Evolutionary conservation across 78 protist species (phyloP).

Genomic region (Speleostelium caveatum): DNA sequence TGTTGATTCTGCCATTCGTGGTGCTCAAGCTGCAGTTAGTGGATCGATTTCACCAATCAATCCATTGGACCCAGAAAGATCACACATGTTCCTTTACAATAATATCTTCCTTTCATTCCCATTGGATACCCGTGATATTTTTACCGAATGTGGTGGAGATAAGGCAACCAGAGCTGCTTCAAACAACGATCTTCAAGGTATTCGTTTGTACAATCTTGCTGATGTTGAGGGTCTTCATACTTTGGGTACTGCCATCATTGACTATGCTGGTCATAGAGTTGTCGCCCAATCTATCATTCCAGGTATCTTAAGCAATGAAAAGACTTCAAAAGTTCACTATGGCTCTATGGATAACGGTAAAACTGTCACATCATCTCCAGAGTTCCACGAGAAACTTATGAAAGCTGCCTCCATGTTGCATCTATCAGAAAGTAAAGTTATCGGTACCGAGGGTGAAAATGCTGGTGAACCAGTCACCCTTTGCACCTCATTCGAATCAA

Average conservation of each 20-base stretch:
- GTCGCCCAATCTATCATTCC: slow-evolving; percentile 84
- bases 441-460: not conserved
- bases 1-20: slow-evolving; percentile 85
- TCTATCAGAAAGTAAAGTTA: slow-evolving; percentile 35
- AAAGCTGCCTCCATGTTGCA: slow-evolving; percentile 29
- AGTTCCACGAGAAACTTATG: slow-evolving; percentile 16
- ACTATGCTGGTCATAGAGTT: slow-evolving; percentile 83
- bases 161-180: slow-evolving; percentile 66
- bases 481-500: slow-evolving; percentile 26
- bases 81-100: slow-evolving; percentile 82
- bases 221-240: slow-evolving; percentile 83
- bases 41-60: slow-evolving; percentile 76
- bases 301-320: slow-evolving; percentile 80
- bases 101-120: slow-evolving; percentile 81
- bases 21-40: slow-evolving; percentile 68
- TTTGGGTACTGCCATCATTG: slow-evolving; percentile 79
- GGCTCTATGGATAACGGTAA: slow-evolving; percentile 78
- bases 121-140: slow-evolving; percentile 68
- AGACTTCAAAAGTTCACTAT: slow-evolving; percentile 52
- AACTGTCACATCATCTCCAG: slow-evolving; percentile 41
- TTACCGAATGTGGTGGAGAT: slow-evolving; percentile 76
- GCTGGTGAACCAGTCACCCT: slow-evolving; percentile 4
- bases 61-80: slow-evolving; percentile 72
- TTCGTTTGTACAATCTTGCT: slow-evolving; percentile 61
- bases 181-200: slow-evolving; percentile 82